Conservation (phyloP, 139 green algal genomes). For the Coccomyxa sp. region DNA sequence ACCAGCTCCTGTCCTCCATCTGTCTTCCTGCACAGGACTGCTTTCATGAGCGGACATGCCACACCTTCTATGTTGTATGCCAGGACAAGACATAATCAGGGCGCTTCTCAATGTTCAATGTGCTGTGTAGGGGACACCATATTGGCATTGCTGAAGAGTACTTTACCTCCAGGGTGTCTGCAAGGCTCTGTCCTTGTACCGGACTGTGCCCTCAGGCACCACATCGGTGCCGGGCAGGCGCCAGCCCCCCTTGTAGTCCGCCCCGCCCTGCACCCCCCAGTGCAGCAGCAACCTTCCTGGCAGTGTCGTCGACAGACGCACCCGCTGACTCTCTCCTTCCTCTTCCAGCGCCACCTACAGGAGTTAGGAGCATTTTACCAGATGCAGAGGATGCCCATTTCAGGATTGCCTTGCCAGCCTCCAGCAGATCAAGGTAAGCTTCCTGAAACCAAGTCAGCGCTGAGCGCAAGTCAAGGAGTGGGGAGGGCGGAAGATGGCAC, state of each 20-base stretch:
- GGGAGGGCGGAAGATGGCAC: neutral
- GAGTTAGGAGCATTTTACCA: neutral
- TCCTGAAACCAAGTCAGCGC: neutral
- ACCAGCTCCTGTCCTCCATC: slow-evolving; percentile 17
- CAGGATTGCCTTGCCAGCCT: no score
- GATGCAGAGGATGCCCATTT: no score
- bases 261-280: slow-evolving; percentile 87
- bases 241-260: slow-evolving; percentile 83
- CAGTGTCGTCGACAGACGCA: slow-evolving; percentile 39
- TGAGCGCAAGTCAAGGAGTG: neutral
- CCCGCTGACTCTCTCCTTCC: slow-evolving; percentile 21
- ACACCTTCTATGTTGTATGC: neutral
- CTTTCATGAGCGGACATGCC: no score
- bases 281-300: slow-evolving; percentile 75
- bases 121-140: neutral
- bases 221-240: slow-evolving; percentile 55
- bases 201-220: slow-evolving; percentile 72
- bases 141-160: neutral
- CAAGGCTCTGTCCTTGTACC: slow-evolving; percentile 94
- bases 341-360: slow-evolving; percentile 14
- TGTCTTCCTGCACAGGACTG: neutral
- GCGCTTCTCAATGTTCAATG: neutral
- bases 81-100: neutral
- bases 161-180: slow-evolving; percentile 80
- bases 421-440: neutral